These are phyloP conservation scores for Aspergillus pseudotamarii DNA, from an alignment of 2,329 filamentous ascomycete genomes.

Conservation along the genomic window DNA sequence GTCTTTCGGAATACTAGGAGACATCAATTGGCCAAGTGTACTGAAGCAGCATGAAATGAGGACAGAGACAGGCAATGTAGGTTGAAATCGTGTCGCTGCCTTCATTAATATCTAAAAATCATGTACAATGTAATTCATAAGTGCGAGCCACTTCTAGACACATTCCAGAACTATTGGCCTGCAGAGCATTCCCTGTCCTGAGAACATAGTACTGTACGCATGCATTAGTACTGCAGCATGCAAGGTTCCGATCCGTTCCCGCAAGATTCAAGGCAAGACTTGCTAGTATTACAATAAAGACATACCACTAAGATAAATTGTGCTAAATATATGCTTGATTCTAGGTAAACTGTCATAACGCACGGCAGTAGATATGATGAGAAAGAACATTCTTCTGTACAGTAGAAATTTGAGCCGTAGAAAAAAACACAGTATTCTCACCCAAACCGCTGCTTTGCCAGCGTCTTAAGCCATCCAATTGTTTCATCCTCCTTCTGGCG, in stretches of 20 bases:
- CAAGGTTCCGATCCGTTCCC: not conserved
- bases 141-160: not conserved
- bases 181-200: not conserved
- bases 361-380: not conserved
- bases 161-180: not conserved
- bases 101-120: too few relatives aligned
- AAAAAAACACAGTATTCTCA: slow-evolving; percentile 27
- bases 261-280: not conserved
- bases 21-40: not conserved
- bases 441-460: slow-evolving; percentile 81
- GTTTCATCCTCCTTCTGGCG: slow-evolving; percentile 79
- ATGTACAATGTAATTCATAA: too few relatives aligned
- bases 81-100: not conserved
- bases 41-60: not conserved
- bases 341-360: not conserved
- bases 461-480: slow-evolving; percentile 75
- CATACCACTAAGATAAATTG: not conserved
- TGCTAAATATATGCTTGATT: not conserved
- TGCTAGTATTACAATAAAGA: not conserved
- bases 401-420: not conserved
- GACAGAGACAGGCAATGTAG: not conserved
- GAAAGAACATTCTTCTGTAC: not conserved
- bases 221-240: not conserved
- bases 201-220: not conserved
- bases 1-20: not conserved